Evolutionary conservation across 2,329 filamentous ascomycete species (phyloP).

Genomic region (Beauveria bassiana): DNA sequence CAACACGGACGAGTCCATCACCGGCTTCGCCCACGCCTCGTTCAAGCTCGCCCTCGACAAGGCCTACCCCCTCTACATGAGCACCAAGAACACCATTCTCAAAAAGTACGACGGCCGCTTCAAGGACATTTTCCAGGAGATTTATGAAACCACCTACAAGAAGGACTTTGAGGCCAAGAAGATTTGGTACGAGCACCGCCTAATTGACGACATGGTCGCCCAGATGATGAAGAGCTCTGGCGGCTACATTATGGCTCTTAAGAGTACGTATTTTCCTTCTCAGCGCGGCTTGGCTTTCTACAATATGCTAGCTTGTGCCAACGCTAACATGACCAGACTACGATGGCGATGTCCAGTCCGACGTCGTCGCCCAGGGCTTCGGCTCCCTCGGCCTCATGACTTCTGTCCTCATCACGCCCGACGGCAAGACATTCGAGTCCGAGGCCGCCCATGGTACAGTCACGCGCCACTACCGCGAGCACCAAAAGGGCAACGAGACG

Average conservation of each 20-base stretch:
- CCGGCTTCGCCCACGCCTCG: conserved; percentile 87
- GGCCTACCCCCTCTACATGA: conserved; percentile 94
- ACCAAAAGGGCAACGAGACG: conserved; percentile 96
- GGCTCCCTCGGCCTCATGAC: conserved; percentile 98
- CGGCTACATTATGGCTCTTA: conserved; percentile 94
- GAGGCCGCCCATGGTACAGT: conserved; percentile 98
- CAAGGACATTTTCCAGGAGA: conserved; percentile 99
- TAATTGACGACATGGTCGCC: conserved; percentile 99
- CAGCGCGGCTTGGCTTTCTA: not conserved
- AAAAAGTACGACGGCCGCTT: conserved; percentile 98
- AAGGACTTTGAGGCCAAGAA: conserved; percentile 80
- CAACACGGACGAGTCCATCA: conserved; percentile 95
- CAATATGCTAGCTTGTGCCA: no score
- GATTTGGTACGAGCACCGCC: conserved; percentile 98
- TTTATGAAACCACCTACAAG: conserved; percentile 85
- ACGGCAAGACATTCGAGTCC: conserved; percentile 94
- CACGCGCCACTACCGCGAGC: conserved; percentile 95
- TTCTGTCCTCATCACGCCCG: conserved; percentile 90
- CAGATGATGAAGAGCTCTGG: conserved; percentile 99
- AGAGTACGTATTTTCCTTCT: conserved; percentile 58
- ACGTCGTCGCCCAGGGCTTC: conserved; percentile 97
- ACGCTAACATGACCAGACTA: conserved; percentile 57
- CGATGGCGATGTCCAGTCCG: conserved; percentile 97
- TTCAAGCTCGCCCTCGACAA: conserved; percentile 93
- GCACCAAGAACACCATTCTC: conserved; percentile 99